phyloP scores from a whole-genome alignment of 331 rosid genomes.

The Erythrophleum ivorense region DNA sequence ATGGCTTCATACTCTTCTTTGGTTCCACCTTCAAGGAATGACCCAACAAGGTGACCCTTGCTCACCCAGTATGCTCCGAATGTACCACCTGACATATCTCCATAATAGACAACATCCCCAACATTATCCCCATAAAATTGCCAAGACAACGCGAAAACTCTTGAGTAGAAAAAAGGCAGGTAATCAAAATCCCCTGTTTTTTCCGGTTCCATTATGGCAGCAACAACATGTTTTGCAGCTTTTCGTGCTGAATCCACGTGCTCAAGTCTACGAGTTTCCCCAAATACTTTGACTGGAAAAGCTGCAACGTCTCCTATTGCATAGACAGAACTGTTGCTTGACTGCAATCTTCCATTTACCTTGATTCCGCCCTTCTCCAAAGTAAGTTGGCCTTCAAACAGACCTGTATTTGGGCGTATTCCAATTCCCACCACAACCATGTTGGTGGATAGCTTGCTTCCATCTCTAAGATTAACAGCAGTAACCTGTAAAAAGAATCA shows the following conservation, averaged over 20 bases:
- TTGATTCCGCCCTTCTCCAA: constrained; percentile 99
- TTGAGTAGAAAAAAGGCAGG: constrained; percentile 93
- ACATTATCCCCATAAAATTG: constrained; percentile 88
- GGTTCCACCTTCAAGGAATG: constrained; percentile 84
- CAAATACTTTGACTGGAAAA: constrained; percentile 91
- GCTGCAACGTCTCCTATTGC: constrained; percentile 98
- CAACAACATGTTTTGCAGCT: constrained; percentile 82
- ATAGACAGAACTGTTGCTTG: constrained; percentile 83
- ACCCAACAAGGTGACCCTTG: constrained; percentile 80
- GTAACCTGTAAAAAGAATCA: constrained; percentile 63
- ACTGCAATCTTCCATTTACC: constrained; percentile 89
- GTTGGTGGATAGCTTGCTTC: constrained; percentile 66
- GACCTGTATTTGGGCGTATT: constrained; percentile 90
- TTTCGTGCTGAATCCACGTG: constrained; percentile 94
- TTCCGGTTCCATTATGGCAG: constrained; percentile 75
- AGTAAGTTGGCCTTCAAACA: constrained; percentile 96
- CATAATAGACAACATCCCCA: constrained; percentile 87
- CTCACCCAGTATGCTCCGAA: constrained; percentile 94
- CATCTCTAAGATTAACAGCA: constrained; percentile 87
- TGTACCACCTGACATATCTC: constrained; percentile 77
- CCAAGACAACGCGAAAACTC: constrained; percentile 94
- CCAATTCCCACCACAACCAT: constrained; percentile 99
- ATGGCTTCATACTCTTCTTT: constrained; percentile 75
- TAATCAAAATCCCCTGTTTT: constrained; percentile 79
- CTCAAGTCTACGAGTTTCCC: constrained; percentile 90